Percentiles rank a stretch among this genome's conserved stretches.
These are phyloP conservation scores for Lentinula sp. DNA, from an alignment of 768 basidiomycete species.

Conservation along the genomic window DNA sequence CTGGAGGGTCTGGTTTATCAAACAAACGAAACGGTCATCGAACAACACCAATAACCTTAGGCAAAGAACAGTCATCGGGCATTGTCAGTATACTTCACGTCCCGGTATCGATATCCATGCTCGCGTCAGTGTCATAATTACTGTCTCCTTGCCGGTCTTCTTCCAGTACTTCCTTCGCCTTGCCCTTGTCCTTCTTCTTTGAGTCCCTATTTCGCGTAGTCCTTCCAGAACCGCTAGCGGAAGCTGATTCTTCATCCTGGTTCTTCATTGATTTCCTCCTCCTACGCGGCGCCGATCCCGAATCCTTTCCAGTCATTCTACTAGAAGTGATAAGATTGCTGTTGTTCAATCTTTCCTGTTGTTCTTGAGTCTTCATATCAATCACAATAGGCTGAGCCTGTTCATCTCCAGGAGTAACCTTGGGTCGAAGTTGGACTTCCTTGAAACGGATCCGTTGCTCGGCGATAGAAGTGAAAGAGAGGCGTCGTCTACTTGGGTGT, in stretches of 20 bases:
- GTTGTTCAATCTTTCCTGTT: neutral
- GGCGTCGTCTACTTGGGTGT: constrained; percentile 42
- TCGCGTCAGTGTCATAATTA: neutral
- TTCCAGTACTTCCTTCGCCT: constrained; percentile 1
- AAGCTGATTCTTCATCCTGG: no score
- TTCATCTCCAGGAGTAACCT: neutral
- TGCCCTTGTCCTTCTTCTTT: neutral
- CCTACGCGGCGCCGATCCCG: neutral
- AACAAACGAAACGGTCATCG: no score
- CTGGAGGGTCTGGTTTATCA: no score
- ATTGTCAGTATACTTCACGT: neutral
- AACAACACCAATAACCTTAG: no score
- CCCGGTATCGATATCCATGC: neutral
- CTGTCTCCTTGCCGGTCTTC: neutral
- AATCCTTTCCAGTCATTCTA: constrained; percentile 5
- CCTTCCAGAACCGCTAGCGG: neutral
- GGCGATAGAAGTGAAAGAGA: constrained; percentile 54
- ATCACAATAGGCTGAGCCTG: neutral
- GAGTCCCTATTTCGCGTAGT: neutral
- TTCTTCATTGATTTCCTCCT: neutral
- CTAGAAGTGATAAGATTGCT: neutral
- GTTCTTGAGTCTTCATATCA: neutral
- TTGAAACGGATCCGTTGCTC: constrained; percentile 64
- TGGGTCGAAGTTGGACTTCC: constrained; percentile 17
- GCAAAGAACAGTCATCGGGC: no score